Percentiles rank a stretch among this genome's conserved stretches.
Conservation (phyloP, 495 filamentous ascomycete species). For the Pyronema omphalodes region DNA sequence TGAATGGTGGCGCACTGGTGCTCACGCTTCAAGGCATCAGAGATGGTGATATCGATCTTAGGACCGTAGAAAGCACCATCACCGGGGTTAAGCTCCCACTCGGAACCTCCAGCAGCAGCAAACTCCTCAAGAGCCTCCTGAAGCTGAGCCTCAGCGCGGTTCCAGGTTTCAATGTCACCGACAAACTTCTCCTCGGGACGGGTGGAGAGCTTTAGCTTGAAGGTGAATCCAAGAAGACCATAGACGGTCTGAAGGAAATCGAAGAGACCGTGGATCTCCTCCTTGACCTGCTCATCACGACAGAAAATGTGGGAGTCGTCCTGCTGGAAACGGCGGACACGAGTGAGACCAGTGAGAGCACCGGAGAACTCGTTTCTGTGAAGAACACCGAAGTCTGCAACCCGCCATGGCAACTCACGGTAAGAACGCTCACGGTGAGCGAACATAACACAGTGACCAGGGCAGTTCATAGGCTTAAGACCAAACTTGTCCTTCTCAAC, state of each 20-base stretch:
- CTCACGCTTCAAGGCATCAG: slow-evolving; percentile 56
- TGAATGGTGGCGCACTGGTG: slow-evolving; percentile 95
- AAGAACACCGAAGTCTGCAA: slow-evolving; percentile 89
- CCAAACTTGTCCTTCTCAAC: slow-evolving; percentile 74
- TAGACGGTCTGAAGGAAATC: slow-evolving; percentile 74
- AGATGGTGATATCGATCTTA: slow-evolving; percentile 84
- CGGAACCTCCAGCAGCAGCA: slow-evolving; percentile 36
- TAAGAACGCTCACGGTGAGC: slow-evolving; percentile 63
- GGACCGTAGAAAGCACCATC: slow-evolving; percentile 97
- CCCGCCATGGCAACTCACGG: slow-evolving; percentile 67
- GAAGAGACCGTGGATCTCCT: slow-evolving; percentile 73
- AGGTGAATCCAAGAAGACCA: slow-evolving; percentile 80
- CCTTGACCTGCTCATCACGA: slow-evolving; percentile 56
- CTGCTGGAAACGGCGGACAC: slow-evolving; percentile 84
- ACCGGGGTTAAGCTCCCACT: slow-evolving; percentile 79
- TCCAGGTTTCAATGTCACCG: slow-evolving; percentile 72
- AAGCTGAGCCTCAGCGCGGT: slow-evolving; percentile 64
- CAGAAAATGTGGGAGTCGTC: slow-evolving; percentile 94
- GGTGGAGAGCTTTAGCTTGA: slow-evolving; percentile 89
- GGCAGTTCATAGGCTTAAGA: slow-evolving; percentile 98
- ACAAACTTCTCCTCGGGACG: slow-evolving; percentile 72
- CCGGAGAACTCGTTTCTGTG: slow-evolving; percentile 92
- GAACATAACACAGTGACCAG: slow-evolving; percentile 67
- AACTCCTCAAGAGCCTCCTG: slow-evolving; percentile 64
- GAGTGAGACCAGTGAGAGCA: slow-evolving; percentile 71